Evolutionary conservation across 202 grass and related monocot species (phyloP).

Genomic region (Digitaria exilis): DNA sequence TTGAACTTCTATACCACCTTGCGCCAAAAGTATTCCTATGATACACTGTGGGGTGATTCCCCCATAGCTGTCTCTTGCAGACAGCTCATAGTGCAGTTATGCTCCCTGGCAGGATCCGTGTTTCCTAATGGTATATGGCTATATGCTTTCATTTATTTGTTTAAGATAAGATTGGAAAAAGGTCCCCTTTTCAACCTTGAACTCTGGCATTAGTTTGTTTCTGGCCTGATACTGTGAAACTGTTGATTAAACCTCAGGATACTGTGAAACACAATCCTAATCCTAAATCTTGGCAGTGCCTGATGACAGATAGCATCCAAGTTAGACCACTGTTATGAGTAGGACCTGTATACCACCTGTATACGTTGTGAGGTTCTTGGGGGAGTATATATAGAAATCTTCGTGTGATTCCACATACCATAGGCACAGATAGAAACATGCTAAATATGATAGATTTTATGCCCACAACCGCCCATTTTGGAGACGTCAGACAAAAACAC

Average conservation of each 20-base stretch:
- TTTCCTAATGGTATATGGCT: slow-evolving; percentile 90
- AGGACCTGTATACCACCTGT: no score
- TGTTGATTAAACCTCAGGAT: not conserved
- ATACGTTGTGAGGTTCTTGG: not conserved
- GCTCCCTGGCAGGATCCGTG: slow-evolving; percentile 86
- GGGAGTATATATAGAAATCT: not conserved
- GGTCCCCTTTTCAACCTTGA: slow-evolving; percentile 1
- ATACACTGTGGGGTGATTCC: slow-evolving; percentile 91
- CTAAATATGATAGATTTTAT: not conserved
- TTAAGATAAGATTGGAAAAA: not conserved
- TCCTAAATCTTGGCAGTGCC: not conserved
- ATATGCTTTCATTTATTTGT: slow-evolving; percentile 34
- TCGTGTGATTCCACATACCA: not conserved
- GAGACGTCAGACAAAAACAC: not conserved
- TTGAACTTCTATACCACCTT: slow-evolving; percentile 84
- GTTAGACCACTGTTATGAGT: slow-evolving; percentile 9
- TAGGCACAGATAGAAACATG: not conserved
- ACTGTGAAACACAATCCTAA: not conserved
- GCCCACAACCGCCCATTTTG: not conserved
- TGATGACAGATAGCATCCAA: not conserved
- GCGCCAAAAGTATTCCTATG: slow-evolving; percentile 76
- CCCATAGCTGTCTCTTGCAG: slow-evolving; percentile 77
- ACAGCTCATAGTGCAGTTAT: slow-evolving; percentile 89
- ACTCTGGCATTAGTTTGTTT: not conserved
- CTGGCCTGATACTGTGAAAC: not conserved